phyloP scores from a whole-genome alignment of 2,329 filamentous ascomycete species.

The Xylaria sp. region DNA sequence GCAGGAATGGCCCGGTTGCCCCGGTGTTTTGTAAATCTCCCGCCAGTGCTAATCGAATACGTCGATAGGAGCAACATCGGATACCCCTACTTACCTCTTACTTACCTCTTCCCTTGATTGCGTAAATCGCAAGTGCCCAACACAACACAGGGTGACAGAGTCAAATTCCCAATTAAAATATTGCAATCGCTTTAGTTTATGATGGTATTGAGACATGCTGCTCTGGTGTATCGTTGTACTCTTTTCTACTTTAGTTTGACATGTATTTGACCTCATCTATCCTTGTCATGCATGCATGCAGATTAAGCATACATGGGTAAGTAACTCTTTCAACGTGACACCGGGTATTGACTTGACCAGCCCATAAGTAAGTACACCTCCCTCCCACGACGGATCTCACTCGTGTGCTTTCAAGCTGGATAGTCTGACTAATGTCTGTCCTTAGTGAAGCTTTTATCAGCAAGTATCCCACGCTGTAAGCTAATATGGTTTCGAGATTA shows the following conservation, averaged over 20 bases:
- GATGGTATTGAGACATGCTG: background rate
- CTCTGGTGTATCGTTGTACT: constrained; percentile 1
- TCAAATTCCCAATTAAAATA: background rate
- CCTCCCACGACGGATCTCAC: background rate
- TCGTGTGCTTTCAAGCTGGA: background rate
- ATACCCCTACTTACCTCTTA: too few species aligned
- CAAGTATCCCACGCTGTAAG: background rate
- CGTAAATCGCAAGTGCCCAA: background rate
- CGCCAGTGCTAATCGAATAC: constrained; percentile 15
- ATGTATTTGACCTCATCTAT: background rate
- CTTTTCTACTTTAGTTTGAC: background rate
- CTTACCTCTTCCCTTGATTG: too few species aligned
- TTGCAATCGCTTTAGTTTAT: background rate
- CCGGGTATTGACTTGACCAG: background rate
- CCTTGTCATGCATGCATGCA: constrained; percentile 9
- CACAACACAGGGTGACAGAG: background rate
- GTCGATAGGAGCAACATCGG: constrained; percentile 5
- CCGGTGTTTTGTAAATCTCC: constrained; percentile 19
- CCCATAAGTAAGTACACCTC: too few species aligned
- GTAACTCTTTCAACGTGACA: background rate
- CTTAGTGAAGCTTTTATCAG: background rate
- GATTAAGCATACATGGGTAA: background rate
- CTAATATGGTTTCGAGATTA: background rate
- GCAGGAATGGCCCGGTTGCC: constrained; percentile 25
- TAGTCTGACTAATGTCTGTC: background rate